Evolutionary conservation across 2,329 filamentous ascomycete species (phyloP), one percentile per base, ranked within the genome.

Genomic region (Hirsutella rhossiliensis): DNA sequence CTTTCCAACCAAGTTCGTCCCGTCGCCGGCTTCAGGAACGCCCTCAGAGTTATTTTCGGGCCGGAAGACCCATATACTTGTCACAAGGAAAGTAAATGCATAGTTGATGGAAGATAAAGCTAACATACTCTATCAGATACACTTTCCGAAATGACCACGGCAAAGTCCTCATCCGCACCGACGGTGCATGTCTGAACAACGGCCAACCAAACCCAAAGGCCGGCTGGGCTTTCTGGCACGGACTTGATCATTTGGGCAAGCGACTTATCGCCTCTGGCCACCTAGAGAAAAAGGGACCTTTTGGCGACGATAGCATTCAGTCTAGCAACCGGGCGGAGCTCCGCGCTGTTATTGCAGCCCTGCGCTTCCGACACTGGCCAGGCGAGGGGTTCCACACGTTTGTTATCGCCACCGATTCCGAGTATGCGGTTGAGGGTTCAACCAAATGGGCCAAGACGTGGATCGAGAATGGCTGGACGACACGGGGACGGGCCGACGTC

Each of bases 401-500:
- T 3, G 67, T 76, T 32, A 64, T 79, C 45, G 74, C 73, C 2
- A 75, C 72, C 0, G 71, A 78, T 51, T 75, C 71, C 0, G 61
- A 64, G 27, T 76, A 76, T 50, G 67, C 73, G 6, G 63, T 66
- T 1, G 51, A 66, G 13, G 69, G 71, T 8, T 54, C 65, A 8
- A 74, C 70, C 1, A 44, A 55, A 12, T 71, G 66, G 63, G 55
- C 61, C 0, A 59, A 51, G 45, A 54, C 34, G 0, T 77, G 74
- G 74, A 41, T 66, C 6, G 43, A 42, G 6, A 68, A 66, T 13
- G 62, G 56, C 6, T 79, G 73, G 72, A 62, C 32, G 46, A 70
- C 36, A 19, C 36, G 36, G 58, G 9, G 41, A 2, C 56, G 60
- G 0, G 48, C 13, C 1, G 46, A 51, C 1, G 68, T 76, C 39